Conservation (phyloP, 768 basidiomycete species). For the Obba rivulosa region DNA sequence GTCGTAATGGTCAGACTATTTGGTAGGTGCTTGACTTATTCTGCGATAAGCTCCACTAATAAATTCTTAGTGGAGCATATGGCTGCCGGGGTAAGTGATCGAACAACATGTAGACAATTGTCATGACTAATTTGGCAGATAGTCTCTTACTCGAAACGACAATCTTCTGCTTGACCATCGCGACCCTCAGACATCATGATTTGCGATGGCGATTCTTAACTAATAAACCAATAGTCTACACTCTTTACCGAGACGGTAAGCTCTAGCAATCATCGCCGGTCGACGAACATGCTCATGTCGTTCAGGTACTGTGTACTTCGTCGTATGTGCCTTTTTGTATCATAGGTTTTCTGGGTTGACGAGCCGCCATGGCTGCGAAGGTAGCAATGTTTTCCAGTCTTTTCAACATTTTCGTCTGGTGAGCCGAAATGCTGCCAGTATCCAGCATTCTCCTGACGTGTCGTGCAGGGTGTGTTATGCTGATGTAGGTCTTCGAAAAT, state of each 20-base stretch:
- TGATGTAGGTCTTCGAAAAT: background rate
- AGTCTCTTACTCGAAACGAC: constrained; percentile 9
- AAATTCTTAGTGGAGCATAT: constrained; percentile 6
- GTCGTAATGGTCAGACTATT: constrained; percentile 1
- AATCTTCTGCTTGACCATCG: constrained; percentile 8
- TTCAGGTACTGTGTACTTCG: constrained; percentile 7
- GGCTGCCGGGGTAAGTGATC: constrained; percentile 6
- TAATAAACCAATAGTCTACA: constrained; percentile 1
- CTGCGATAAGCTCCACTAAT: background rate
- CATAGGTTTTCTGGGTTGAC: no score
- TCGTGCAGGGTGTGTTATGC: constrained; percentile 1
- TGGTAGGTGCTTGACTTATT: no score
- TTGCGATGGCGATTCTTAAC: background rate
- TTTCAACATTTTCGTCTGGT: constrained; percentile 11
- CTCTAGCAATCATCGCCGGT: no score
- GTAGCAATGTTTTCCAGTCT: constrained; percentile 5
- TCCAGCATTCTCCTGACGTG: no score
- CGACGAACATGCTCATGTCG: background rate
- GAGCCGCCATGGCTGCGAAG: background rate
- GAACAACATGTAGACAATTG: background rate
- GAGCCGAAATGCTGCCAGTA: background rate
- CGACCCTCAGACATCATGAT: constrained; percentile 4
- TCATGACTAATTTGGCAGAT: background rate
- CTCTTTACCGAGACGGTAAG: constrained; percentile 12
- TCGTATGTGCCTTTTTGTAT: background rate